Percentiles rank a stretch among this genome's conserved stretches.
Evolutionary conservation across 2,329 filamentous ascomycete species (phyloP).

Genomic region (Penicillium sp.): DNA sequence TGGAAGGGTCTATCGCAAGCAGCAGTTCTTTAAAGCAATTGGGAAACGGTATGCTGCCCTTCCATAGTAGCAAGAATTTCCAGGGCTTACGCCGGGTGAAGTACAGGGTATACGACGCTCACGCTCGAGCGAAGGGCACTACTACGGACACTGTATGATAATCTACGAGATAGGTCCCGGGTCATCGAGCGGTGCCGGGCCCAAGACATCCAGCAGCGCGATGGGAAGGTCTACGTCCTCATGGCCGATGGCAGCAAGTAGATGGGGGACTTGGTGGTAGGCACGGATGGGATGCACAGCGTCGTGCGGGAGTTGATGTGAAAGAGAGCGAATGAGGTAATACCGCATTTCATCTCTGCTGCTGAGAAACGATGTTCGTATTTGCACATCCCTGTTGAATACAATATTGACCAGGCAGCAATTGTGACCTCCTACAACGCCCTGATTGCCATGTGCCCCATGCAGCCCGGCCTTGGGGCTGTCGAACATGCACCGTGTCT

Average conservation of each 20-base stretch:
- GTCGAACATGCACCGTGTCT: neutral
- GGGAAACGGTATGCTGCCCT: neutral
- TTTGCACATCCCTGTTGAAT: neutral
- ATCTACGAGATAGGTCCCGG: conserved; percentile 1
- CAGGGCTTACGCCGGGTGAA: neutral
- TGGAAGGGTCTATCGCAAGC: neutral
- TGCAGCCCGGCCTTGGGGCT: conserved; percentile 1
- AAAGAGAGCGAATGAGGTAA: conserved; percentile 3
- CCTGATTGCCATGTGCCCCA: conserved; percentile 1
- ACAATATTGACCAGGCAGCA: neutral
- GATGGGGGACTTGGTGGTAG: conserved; percentile 11
- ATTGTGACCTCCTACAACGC: neutral
- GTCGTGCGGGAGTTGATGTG: conserved; percentile 14
- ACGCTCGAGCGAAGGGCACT: conserved; percentile 6
- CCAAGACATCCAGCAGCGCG: conserved; percentile 6
- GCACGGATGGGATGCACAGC: conserved; percentile 15
- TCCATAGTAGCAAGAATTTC: neutral
- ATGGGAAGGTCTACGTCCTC: conserved; percentile 4
- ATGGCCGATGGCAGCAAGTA: conserved; percentile 8
- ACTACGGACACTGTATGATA: conserved; percentile 7
- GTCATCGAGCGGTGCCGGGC: conserved; percentile 11
- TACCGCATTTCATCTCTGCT: conserved; percentile 10
- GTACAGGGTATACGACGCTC: conserved; percentile 9
- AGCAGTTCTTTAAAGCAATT: neutral
- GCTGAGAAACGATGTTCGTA: conserved; percentile 3